A percentile compares a stretch with the other conserved stretches of the same genome.
Conservation (phyloP, 768 basidiomycete species). For the Lentinula lateritia region DNA sequence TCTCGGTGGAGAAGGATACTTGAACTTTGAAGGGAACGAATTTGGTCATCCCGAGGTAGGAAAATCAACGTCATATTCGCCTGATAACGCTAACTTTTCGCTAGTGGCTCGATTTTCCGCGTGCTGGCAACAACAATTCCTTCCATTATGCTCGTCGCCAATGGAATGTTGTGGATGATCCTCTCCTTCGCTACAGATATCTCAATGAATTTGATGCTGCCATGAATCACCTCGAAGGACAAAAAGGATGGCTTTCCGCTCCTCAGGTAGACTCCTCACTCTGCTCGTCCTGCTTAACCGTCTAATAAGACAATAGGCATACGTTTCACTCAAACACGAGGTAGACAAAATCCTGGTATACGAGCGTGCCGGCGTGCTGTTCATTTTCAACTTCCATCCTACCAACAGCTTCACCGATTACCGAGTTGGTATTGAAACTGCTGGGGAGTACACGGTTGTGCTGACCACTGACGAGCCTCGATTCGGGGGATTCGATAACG, state of each 20-base stretch:
- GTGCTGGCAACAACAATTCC: conserved; percentile 91
- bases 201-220: conserved; percentile 89
- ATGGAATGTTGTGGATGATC: conserved; percentile 92
- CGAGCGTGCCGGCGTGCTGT: conserved; percentile 90
- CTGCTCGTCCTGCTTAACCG: not conserved
- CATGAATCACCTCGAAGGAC: conserved; percentile 84
- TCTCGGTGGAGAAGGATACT: conserved; percentile 94
- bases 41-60: conserved; percentile 95
- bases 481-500: conserved; percentile 89
- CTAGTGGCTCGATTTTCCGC: conserved; percentile 98
- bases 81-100: not conserved
- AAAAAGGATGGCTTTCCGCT: conserved; percentile 79
- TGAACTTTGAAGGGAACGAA: conserved; percentile 98
- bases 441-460: conserved; percentile 81
- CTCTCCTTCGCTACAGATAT: conserved; percentile 83
- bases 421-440: conserved; percentile 79
- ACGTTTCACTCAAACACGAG: conserved; percentile 93
- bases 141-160: conserved; percentile 97
- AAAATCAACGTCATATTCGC: not conserved
- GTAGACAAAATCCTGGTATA: conserved; percentile 89
- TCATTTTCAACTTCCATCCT: conserved; percentile 97
- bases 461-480: conserved; percentile 80
- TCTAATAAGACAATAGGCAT: conserved; percentile 48
- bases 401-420: conserved; percentile 90
- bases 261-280: conserved; percentile 49